Evolutionary conservation across 2,329 filamentous ascomycete species (phyloP).

Genomic region (Paraphaeosphaeria sporulosa): DNA sequence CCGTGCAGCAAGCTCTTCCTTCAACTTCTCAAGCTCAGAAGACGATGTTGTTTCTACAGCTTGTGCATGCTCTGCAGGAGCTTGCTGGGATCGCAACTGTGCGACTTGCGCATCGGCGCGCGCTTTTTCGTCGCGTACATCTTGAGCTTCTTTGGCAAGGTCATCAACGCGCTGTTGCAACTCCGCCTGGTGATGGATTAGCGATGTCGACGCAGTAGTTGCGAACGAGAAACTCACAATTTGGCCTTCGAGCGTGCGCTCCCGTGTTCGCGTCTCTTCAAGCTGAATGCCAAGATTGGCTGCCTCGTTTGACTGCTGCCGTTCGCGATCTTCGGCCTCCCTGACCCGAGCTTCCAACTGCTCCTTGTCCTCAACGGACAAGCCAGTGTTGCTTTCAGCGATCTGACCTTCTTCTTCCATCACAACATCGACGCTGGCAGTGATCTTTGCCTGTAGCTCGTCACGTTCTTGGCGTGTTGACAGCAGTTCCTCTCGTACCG

Average conservation of each 20-base stretch:
- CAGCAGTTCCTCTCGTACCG: slow-evolving; percentile 59
- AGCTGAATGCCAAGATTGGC: slow-evolving; percentile 47
- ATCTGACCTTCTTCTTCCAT: slow-evolving; percentile 59
- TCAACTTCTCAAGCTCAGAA: slow-evolving; percentile 44
- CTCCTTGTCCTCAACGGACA: slow-evolving; percentile 41
- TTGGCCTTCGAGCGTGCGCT: slow-evolving; percentile 70
- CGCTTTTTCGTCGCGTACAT: slow-evolving; percentile 29
- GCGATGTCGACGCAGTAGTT: neutral
- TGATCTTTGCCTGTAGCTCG: slow-evolving; percentile 59
- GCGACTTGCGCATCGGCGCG: slow-evolving; percentile 24
- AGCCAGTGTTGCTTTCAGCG: slow-evolving; percentile 40
- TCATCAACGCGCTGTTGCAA: slow-evolving; percentile 50
- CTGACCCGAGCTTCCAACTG: slow-evolving; percentile 46
- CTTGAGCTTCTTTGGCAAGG: slow-evolving; percentile 42
- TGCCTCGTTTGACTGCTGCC: slow-evolving; percentile 48
- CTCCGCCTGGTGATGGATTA: slow-evolving; percentile 42
- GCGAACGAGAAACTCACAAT: slow-evolving; percentile 45
- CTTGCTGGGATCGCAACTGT: slow-evolving; percentile 19
- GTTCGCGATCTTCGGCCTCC: slow-evolving; percentile 52
- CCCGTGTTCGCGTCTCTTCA: slow-evolving; percentile 66
- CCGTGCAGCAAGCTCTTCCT: slow-evolving; percentile 52
- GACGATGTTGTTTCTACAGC: slow-evolving; percentile 13
- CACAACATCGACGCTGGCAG: slow-evolving; percentile 47
- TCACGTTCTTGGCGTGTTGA: slow-evolving; percentile 70
- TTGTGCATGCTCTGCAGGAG: slow-evolving; percentile 17